Conservation (phyloP, 768 basidiomycete genomes). For the Nevesoporus exiguus region DNA sequence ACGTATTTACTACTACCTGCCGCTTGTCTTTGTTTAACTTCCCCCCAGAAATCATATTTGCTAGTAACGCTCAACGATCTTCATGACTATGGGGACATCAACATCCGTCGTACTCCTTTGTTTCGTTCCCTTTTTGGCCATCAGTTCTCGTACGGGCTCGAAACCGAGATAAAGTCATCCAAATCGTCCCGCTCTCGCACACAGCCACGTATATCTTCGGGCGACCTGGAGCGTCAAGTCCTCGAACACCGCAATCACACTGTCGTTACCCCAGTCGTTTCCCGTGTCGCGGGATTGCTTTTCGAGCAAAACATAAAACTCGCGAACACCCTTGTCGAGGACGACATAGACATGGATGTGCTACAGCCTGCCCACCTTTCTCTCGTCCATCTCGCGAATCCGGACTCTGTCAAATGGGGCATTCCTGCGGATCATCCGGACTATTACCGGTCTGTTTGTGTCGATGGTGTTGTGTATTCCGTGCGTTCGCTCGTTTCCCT, state of each 20-base stretch:
- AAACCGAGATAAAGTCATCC: constrained; percentile 8
- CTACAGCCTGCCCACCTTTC: constrained; percentile 5
- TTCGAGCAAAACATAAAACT: constrained; percentile 45
- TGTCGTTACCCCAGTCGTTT: constrained; percentile 46
- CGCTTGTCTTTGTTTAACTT: background rate
- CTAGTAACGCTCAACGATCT: constrained; percentile 38
- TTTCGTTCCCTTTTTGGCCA: constrained; percentile 35
- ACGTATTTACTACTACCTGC: constrained; percentile 20
- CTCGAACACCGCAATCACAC: constrained; percentile 37
- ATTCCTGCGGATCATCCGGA: constrained; percentile 19
- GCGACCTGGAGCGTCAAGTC: constrained; percentile 29
- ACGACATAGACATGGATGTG: constrained; percentile 27
- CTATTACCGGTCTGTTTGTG: constrained; percentile 43
- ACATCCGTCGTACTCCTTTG: constrained; percentile 39
- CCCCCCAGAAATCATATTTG: constrained; percentile 44
- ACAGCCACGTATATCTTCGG: constrained; percentile 9
- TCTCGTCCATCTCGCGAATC: constrained; percentile 31
- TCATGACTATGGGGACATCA: constrained; percentile 29
- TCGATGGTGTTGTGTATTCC: constrained; percentile 57
- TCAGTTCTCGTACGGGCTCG: constrained; percentile 22
- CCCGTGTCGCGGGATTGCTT: constrained; percentile 43
- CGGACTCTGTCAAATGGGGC: constrained; percentile 35
- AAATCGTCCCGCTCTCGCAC: constrained; percentile 17
- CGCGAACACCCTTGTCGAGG: constrained; percentile 29
- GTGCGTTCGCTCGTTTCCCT: constrained; percentile 34